Evolutionary conservation across 73 alveolate genomes (phyloP).

Genomic region (Paramecium sexaurelia): DNA sequence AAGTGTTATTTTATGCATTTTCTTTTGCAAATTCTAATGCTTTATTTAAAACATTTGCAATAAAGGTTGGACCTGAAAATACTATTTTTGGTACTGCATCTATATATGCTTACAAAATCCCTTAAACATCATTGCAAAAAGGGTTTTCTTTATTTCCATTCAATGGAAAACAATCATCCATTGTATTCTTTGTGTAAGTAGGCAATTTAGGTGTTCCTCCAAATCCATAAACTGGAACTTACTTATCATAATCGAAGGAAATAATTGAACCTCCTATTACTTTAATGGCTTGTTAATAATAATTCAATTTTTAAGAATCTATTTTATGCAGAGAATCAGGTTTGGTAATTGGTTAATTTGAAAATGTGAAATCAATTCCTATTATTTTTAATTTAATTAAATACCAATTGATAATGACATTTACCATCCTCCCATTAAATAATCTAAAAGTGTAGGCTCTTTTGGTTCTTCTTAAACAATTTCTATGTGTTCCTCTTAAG

Average conservation of each 20-base stretch:
- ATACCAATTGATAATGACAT: constrained; percentile 12
- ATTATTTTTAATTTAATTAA: background rate
- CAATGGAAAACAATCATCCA: constrained; percentile 58
- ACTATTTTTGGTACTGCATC: constrained; percentile 22
- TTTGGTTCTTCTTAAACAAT: background rate
- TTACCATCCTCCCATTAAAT: constrained; percentile 37
- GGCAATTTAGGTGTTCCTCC: constrained; percentile 60
- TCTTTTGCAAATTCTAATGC: background rate
- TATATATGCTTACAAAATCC: constrained; percentile 3
- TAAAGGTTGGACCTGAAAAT: constrained; percentile 57
- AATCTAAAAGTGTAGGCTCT: constrained; percentile 25
- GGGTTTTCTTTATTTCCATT: constrained; percentile 52
- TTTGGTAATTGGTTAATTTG: constrained; percentile 41
- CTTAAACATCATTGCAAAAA: background rate
- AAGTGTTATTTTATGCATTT: constrained; percentile 13
- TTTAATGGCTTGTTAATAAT: constrained; percentile 39
- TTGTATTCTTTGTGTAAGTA: background rate
- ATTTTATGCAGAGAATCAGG: constrained; percentile 23
- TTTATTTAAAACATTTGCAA: background rate
- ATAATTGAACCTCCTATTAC: background rate
- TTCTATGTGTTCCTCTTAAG: background rate
- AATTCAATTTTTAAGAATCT: background rate
- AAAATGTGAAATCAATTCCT: constrained; percentile 51
- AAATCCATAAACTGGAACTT: constrained; percentile 51
- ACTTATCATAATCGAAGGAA: constrained; percentile 39